Evolutionary conservation across 1,284 basidiomycete genomes (phyloP).

Genomic region (Austroboletus niveus): DNA sequence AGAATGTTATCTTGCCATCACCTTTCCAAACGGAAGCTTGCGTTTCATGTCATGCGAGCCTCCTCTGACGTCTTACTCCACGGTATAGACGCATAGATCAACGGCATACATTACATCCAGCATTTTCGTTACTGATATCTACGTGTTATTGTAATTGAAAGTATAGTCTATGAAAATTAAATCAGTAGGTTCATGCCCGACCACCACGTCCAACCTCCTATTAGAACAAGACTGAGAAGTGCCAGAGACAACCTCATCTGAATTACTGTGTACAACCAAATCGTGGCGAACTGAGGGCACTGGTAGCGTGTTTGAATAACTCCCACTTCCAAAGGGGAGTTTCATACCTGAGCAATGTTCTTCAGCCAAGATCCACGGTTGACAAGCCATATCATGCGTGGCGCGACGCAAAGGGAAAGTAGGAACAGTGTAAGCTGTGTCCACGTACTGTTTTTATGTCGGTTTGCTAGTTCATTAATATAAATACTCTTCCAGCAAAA

Average conservation of each 20-base stretch:
- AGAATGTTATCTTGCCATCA: constrained; percentile 34
- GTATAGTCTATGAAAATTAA: constrained; percentile 16
- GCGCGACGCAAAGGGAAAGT: constrained; percentile 55
- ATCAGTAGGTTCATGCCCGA: constrained; percentile 49
- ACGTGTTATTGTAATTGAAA: background rate
- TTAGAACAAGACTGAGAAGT: constrained; percentile 49
- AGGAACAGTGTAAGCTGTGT: constrained; percentile 58
- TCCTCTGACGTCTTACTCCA: background rate
- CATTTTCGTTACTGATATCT: background rate
- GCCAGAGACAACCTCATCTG: constrained; percentile 66
- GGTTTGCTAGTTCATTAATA: constrained; percentile 44
- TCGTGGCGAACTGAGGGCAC: constrained; percentile 71
- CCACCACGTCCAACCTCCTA: constrained; percentile 60
- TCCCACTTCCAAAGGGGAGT: background rate
- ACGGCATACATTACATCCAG: constrained; percentile 16
- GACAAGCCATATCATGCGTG: constrained; percentile 67
- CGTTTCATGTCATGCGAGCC: constrained; percentile 4
- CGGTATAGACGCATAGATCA: constrained; percentile 1
- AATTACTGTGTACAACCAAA: constrained; percentile 72
- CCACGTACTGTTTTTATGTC: constrained; percentile 54
- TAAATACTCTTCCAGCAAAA: background rate
- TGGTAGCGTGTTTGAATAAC: constrained; percentile 29
- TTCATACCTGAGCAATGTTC: constrained; percentile 68
- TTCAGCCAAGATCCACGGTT: constrained; percentile 63
- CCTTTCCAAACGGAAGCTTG: background rate